Conservation (phyloP, 176 grass and related monocot species). For the Lolium rigidum region DNA sequence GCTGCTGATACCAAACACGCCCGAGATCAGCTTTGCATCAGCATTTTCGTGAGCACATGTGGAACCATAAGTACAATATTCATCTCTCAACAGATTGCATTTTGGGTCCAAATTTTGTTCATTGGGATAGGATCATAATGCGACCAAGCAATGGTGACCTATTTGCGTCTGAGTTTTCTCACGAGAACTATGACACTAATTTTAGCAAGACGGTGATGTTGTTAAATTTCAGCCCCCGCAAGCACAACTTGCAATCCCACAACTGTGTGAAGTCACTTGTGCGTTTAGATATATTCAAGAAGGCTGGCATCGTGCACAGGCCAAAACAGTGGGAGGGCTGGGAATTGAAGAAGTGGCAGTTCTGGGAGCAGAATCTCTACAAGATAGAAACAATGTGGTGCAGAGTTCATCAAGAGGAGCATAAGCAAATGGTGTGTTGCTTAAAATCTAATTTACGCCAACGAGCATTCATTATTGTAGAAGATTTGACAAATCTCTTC, state of each 20-base stretch:
- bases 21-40: no score
- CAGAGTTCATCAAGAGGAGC: no score
- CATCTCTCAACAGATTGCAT: not conserved
- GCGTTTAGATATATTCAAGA: conserved; percentile 26
- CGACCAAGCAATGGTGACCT: not conserved
- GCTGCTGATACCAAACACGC: no score
- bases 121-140: not conserved
- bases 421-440: no score
- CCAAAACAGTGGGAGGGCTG: not conserved
- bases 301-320: conserved; percentile 17
- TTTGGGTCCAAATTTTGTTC: not conserved
- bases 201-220: conserved; percentile 12
- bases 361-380: no score
- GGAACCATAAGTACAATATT: not conserved
- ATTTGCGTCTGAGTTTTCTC: not conserved
- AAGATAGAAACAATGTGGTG: no score
- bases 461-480: not conserved
- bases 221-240: conserved; percentile 1
- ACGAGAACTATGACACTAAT: not conserved
- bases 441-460: no score
- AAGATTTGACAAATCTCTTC: not conserved
- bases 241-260: conserved; percentile 18
- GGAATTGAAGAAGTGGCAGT: not conserved
- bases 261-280: conserved; percentile 25
- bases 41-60: not conserved